Base-by-base conservation (phyloP, 2,329 filamentous ascomycete genomes). In the Exophiala aquamarina region DNA sequence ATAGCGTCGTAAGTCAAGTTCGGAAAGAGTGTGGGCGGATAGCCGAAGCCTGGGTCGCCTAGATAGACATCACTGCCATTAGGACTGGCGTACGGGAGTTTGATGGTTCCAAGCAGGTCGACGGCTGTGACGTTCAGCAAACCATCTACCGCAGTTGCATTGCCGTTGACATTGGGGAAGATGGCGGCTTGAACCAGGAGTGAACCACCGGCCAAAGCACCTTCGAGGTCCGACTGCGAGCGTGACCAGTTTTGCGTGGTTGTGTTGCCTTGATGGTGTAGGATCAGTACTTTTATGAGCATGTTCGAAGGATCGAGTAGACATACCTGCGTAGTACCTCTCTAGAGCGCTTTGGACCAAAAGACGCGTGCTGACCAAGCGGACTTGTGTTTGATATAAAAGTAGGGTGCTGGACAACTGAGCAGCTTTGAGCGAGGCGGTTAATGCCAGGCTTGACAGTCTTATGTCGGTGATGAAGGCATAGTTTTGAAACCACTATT, bases 351-450 rank as follows among this genome's bases (percentile, higher is more conserved):
- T 59, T 56, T 82, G 79, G 3, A 82, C 71, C 11, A 78, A 59
- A 7, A 81, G 63, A 29, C 79, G 71, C 0, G 87, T 90, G 5
- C 84, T 75, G 35, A 93, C 84, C 44, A 86, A 84, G 45, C 77
- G 75, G 61, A 84, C 86, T 49, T 83, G 85, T 23, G 86, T 86
- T 69, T 90, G 81, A 57, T 95, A 81, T 41, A 95, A 77, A 41
- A 88, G 76, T 45, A 96, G 78, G 63, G 89, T 87, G 42, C 88
- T 85, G 4, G 86, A 76, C 54, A 96, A 78, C 63, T 92, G 86
- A 21, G 87, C 83, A 15, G 90, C 86, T 67, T 95, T 95, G 63
- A 95, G 82, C 2, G 87, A 90, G 5, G 91, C 91, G 1, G 89
- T 89, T 52, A 95, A 75, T 19, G 83, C 73, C 38, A 96, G 79